Base-by-base conservation (phyloP, 2,329 filamentous ascomycete species). In the Pseudopyricularia cyperi region DNA sequence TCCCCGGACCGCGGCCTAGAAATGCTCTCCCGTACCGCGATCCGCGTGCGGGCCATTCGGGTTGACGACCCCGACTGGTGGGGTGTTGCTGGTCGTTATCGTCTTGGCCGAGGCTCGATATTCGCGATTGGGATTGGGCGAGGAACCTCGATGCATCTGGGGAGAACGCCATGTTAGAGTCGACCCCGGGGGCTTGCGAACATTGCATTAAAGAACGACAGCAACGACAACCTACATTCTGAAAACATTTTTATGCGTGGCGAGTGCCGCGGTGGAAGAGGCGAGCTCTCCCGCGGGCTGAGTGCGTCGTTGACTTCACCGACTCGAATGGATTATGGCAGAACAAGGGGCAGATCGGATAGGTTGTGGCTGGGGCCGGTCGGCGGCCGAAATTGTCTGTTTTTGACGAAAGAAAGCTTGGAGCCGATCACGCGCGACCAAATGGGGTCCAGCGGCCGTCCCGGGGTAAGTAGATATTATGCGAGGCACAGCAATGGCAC, bases 111-210 rank as follows among this genome's bases (percentile, higher is more conserved):
- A 89, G 82, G 66, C 73, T 81, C 59, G 85, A 88, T 62, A 97
- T 75, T 57, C 89, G 85, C 55, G 90, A 95, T 74, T 95, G 90
- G 59, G 90, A 96, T 79, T 97, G 93, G 55, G 90, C 88, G 61
- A 98, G 82, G 67, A 98, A 98, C 60, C 85, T 85, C 59, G 91
- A 97, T 62, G 93, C 93, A 83, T 97, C 93, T 96, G 63, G 52
- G 34, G 30, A 17, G 51, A 47, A 37, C 26, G 48, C 17, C 17
- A 32, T 35, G 32, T 49, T 49, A 35, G 19, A 14, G 3, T 35
- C 5, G 37, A n/a, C n/a, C n/a, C 17, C 37, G 7, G 8, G 37
- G 7, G 17, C 17, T 19, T 19, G 17, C 14, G 9, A n/a, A 19
- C 17, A 22, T n/a, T 4, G 34, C 8, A 3, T 22, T 42, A 19